These are phyloP conservation scores for Scheffersomyces lignicola DNA, from an alignment of 1,139 yeast genomes.

Conservation along the genomic window DNA sequence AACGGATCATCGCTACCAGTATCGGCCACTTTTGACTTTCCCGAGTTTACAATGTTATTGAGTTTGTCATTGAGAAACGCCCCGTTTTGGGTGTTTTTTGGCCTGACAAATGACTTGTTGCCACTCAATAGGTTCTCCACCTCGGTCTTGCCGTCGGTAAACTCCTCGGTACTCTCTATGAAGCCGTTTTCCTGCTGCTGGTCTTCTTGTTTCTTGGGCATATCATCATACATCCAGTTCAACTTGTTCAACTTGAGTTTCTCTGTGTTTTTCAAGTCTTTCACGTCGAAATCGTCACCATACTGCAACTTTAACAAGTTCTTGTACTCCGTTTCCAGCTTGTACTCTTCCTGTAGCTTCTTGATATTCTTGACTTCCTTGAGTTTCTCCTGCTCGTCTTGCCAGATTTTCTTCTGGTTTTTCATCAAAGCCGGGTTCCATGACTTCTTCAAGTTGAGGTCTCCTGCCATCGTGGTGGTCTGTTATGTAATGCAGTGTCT, in stretches of 20 bases:
- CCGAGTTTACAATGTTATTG: constrained; percentile 18
- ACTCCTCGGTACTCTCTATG: constrained; percentile 34
- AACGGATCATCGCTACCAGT: constrained; percentile 52
- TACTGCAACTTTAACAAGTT: constrained; percentile 58
- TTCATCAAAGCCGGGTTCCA: constrained; percentile 92
- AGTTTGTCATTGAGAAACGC: constrained; percentile 11
- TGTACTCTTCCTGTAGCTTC: constrained; percentile 64
- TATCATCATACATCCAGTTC: constrained; percentile 84
- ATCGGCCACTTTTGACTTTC: constrained; percentile 14
- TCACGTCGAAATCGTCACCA: constrained; percentile 27
- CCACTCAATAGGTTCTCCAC: constrained; percentile 34
- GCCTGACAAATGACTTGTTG: constrained; percentile 13
- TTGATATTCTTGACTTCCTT: constrained; percentile 68
- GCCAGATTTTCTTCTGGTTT: constrained; percentile 87
- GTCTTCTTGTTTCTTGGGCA: constrained; percentile 13
- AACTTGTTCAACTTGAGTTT: constrained; percentile 52
- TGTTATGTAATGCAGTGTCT: too few species aligned
- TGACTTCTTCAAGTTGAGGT: constrained; percentile 84
- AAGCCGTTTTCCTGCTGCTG: constrained; percentile 29
- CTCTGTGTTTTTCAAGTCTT: constrained; percentile 33
- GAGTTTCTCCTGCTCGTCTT: constrained; percentile 74
- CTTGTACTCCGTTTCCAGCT: constrained; percentile 61
- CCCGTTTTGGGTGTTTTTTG: constrained; percentile 9
- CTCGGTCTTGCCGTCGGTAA: constrained; percentile 33
- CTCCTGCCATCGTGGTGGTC: constrained; percentile 60